phyloP scores from a whole-genome alignment of 345 rosid genomes.

The Orychophragmus violaceus region DNA sequence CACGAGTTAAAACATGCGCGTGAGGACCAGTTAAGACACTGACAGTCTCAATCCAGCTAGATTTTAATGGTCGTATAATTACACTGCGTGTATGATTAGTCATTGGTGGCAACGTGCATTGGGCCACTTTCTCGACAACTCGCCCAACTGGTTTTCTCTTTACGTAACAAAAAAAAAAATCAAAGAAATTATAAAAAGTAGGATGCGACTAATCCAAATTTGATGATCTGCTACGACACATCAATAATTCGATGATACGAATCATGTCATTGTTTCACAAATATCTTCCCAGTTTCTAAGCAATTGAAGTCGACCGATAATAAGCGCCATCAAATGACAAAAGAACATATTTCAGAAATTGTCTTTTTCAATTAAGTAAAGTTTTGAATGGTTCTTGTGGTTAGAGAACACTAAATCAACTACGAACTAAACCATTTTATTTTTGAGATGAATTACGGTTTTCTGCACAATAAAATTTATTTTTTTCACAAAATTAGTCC shows the following conservation, averaged over 20 bases:
- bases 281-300: not conserved
- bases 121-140: constrained; percentile 21
- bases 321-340: too few relatives aligned
- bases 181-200: not conserved
- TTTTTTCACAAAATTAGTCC: too few relatives aligned
- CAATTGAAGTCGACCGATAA: too few relatives aligned
- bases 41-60: constrained; percentile 2
- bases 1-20: not conserved
- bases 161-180: not conserved
- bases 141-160: constrained; percentile 11
- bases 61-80: constrained; percentile 4
- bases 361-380: too few relatives aligned
- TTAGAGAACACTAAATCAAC: too few relatives aligned
- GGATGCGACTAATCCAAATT: not conserved
- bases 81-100: not conserved
- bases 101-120: constrained; percentile 6
- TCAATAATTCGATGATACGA: not conserved
- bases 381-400: too few relatives aligned
- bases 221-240: not conserved
- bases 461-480: too few relatives aligned
- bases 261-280: not conserved
- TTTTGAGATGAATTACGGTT: too few relatives aligned
- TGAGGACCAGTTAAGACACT: too few relatives aligned
- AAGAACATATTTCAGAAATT: too few relatives aligned
- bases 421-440: too few relatives aligned